Base-by-base conservation (phyloP, 164 flowering plant genomes). In the Dillenia turbinata region DNA sequence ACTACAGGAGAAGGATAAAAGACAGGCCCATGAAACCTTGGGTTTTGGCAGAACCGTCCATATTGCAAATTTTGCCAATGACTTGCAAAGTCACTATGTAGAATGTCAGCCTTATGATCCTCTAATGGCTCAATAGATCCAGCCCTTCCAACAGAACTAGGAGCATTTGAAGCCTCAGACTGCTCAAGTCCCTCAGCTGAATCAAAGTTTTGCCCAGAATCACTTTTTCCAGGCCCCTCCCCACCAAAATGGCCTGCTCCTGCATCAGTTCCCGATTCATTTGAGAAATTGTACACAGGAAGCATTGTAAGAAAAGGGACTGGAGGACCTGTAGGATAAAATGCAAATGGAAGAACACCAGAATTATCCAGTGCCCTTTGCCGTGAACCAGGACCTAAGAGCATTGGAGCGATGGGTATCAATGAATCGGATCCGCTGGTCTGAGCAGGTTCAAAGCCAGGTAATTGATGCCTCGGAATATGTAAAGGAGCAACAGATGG, bases 321-420 rank as follows among this genome's bases (percentile, higher is more conserved):
- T 14, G 96, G 96, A 12, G 96, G 97, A 12, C 99, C 98, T 14
- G 99, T 84, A 2, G 94, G 88, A 73, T 86, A 89, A 70, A 94
- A 94, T 15, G 87, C 72, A 71, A 81, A 66, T 57, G 93, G 83
- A 49, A 71, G 47, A 10, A 66, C 71, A 48, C 84, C 84, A 57
- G 83, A 70, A 65, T 76, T 73, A 69, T 85, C 87, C 57, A 55
- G 52, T 49, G 59, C 57, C 65, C 82, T 80, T 54, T 89, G 86
- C 15, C 68, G 75, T 47, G 93, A 77, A 70, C 81, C 81, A 26
- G 86, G 73, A 66, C 83, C 86, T 45, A 85, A 66, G n/a, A 85
- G 65, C 73, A 86, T 68, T 33, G 96, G 94, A 56, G 80, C 71
- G 63, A 87, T 53, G 33, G 97, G 86, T 47, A 85, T 65, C 66